phyloP scores from a whole-genome alignment of 495 filamentous ascomycete genomes.

The Lepraria neglecta region DNA sequence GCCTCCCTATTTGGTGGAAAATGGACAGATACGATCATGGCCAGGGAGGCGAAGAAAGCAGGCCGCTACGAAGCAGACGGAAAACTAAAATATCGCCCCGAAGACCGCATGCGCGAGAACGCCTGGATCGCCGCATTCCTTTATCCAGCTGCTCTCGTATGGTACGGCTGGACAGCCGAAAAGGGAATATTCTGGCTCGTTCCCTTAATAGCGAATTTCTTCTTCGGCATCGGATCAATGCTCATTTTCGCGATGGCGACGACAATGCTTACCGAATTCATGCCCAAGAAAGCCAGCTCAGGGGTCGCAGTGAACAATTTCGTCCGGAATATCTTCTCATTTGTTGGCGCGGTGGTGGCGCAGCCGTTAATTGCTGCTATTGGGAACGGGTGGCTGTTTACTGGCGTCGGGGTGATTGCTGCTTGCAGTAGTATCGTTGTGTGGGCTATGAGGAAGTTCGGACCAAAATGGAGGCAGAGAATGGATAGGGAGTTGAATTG shows the following conservation, averaged over 20 bases:
- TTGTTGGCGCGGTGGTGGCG: constrained; percentile 66
- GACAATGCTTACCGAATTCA: constrained; percentile 86
- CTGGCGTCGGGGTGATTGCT: constrained; percentile 62
- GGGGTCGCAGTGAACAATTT: constrained; percentile 77
- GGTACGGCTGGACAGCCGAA: constrained; percentile 61
- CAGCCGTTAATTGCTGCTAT: constrained; percentile 73
- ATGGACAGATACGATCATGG: constrained; percentile 91
- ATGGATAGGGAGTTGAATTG: constrained; percentile 52
- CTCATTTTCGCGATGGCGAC: constrained; percentile 73
- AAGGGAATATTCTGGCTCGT: constrained; percentile 54
- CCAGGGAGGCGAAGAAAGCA: constrained; percentile 66
- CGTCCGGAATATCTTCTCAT: constrained; percentile 79
- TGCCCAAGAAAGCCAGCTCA: constrained; percentile 64
- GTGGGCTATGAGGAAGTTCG: constrained; percentile 58
- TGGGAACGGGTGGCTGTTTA: constrained; percentile 86
- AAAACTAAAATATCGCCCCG: constrained; percentile 64
- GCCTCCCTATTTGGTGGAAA: constrained; percentile 68
- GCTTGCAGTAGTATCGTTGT: constrained; percentile 47
- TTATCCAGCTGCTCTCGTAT: constrained; percentile 62
- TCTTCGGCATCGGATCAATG: constrained; percentile 76
- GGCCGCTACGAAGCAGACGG: constrained; percentile 64
- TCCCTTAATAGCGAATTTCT: constrained; percentile 74
- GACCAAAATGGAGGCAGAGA: constrained; percentile 57
- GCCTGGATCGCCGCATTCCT: constrained; percentile 73
- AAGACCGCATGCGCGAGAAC: constrained; percentile 88